phyloP scores from a whole-genome alignment of 1,139 yeast species.

The Geotrichum histeridarum region DNA sequence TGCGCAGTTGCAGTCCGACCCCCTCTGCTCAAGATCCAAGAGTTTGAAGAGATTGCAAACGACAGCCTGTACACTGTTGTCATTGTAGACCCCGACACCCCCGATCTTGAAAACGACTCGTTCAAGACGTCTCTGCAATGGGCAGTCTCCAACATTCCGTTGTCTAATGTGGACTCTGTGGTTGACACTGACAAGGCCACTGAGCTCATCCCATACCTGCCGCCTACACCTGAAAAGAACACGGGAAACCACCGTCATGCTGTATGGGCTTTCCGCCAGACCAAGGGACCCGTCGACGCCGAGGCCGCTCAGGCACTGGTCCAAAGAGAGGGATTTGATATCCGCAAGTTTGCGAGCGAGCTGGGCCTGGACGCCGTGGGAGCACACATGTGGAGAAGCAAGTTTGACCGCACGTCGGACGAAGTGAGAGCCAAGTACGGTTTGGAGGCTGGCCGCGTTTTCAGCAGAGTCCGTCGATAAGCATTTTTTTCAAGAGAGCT shows the following conservation, averaged over 20 bases:
- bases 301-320: conserved; percentile 28
- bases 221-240: conserved; percentile 89
- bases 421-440: conserved; percentile 66
- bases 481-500: background rate
- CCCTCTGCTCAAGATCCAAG: conserved; percentile 71
- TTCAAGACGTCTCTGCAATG: conserved; percentile 71
- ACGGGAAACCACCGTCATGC: conserved; percentile 76
- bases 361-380: conserved; percentile 70
- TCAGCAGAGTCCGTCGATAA: conserved; percentile 23
- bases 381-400: conserved; percentile 87
- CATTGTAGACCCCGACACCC: conserved; percentile 88
- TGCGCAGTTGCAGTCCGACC: conserved; percentile 66
- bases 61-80: conserved; percentile 63
- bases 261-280: conserved; percentile 86
- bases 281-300: conserved; percentile 20
- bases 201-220: conserved; percentile 60
- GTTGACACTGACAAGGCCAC: conserved; percentile 48
- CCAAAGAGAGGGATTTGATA: conserved; percentile 54
- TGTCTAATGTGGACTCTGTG: conserved; percentile 55
- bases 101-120: conserved; percentile 65
- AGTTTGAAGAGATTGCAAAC: conserved; percentile 53
- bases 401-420: conserved; percentile 72
- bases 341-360: conserved; percentile 57
- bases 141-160: conserved; percentile 66
- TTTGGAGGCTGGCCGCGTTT: conserved; percentile 68